Base-by-base conservation (phyloP, 306 rosid genomes). In the Bauhinia variegata region DNA sequence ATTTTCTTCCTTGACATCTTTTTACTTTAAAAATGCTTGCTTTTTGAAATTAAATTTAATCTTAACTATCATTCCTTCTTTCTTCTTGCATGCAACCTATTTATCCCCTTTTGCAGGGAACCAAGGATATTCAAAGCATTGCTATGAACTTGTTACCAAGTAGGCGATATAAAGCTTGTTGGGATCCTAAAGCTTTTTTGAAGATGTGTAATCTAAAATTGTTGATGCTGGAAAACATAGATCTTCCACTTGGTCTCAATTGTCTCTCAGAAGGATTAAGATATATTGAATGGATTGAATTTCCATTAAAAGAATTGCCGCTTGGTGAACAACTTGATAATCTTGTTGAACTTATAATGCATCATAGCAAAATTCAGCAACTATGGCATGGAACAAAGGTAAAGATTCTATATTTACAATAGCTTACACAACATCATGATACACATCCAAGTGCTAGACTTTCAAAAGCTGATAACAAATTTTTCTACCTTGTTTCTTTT, bases 261-360 rank as follows among this genome's bases (percentile, higher is more conserved):
- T 65, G 15, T 51, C 33, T 52, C 42, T 23, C 28, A 23, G 28
- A 23, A 23, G 28, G 28, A 23, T 23, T 23, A 23, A 23, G 2
- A 23, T 23, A 23, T 23, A 1, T 23, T 23, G 28, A 23, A 23
- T 23, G 28, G 28, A 23, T 2, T 1, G 2, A 23, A 23, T 23
- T 23, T 23, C 28, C 28, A 23, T 23, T 23, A 2, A 23, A 23
- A 23, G 28, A 23, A 23, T 23, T 23, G 28, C 28, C 28, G 28
- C 28, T 23, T 23, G 28, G 28, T 23, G 28, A 1, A 1, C 28
- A 12, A 39, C 68, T 42, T 8, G 2, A 19, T 36, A 28, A 59
- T 41, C 77, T 77, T 14, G 65, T 71, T 23, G 58, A 18, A 44
- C 57, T 77, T 71, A 31, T 32, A 47, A 64, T 77, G 74, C 0